Evolutionary conservation across 805 yeast species (phyloP).

Genomic region (Naumovozyma castellii): DNA sequence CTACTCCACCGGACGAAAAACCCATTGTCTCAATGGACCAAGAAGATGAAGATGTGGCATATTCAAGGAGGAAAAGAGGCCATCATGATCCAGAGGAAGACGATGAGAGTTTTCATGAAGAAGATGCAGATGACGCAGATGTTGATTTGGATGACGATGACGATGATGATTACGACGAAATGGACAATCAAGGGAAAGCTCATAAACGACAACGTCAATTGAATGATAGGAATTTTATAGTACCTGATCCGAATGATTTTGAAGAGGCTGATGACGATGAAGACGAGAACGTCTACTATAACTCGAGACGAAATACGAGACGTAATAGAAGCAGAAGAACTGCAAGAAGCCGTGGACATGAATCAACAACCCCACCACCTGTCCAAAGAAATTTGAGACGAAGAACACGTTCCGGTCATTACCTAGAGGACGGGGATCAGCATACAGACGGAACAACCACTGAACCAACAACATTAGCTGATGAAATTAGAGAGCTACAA

Average conservation of each 20-base stretch:
- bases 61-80: constrained; percentile 4
- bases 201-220: constrained; percentile 14
- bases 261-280: constrained; percentile 17
- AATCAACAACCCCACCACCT: constrained; percentile 9
- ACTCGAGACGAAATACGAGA: background rate
- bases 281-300: constrained; percentile 3
- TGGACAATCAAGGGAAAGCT: constrained; percentile 11
- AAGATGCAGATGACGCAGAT: constrained; percentile 26
- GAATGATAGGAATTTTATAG: constrained; percentile 19
- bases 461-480: constrained; percentile 36
- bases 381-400: constrained; percentile 16
- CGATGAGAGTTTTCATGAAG: constrained; percentile 30
- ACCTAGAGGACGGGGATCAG: constrained; percentile 15
- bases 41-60: constrained; percentile 9
- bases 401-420: constrained; percentile 16
- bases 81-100: constrained; percentile 18
- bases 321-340: constrained; percentile 4
- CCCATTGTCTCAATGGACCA: constrained; percentile 6
- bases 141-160: constrained; percentile 34
- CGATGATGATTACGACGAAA: constrained; percentile 20
- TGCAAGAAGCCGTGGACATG: background rate
- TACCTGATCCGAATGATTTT: constrained; percentile 24
- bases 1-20: background rate
- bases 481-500: constrained; percentile 58
- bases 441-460: constrained; percentile 19